Evolutionary conservation across 75 land plant genomes (phyloP), one percentile per base, ranked within the genome.

Genomic region (Isoetes taiwanensis): DNA sequence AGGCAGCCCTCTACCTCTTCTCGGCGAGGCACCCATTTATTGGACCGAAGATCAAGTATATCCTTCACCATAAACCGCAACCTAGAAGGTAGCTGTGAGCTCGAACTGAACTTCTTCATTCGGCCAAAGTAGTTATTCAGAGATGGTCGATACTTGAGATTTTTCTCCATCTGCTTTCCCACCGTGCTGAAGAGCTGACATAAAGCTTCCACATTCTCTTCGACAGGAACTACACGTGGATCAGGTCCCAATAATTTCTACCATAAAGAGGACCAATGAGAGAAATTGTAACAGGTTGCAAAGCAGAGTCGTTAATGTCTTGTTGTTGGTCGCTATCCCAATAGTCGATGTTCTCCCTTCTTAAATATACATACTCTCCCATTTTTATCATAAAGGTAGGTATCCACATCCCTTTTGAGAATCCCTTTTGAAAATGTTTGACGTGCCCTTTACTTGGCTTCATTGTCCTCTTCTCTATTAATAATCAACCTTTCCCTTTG

Each of bases 191-290:
- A 81, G 28, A 91, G 75, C 17, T 83, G 94, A 55, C 89, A 87
- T 53, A 91, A 80, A 2, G 95, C 97, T 64, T 91, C 97, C 23
- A 91, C 88, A 56, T 91, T 91, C 52, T 87, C 94, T 71, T 86
- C 95, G 19, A 60, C 95, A 34, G 97, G 95, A 57, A 70, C 68
- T 43, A 57, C 55, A 46, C 71, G 86, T 26, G 37, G 24, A 57
- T 86, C 87, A 52, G 24, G 54, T 24, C 88, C 94, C 63, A 90
- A 64, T 19, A 90, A 74, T 53, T 64, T 34, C 61, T 59, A 26
- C n/a, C n/a, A n/a, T n/a, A n/a, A n/a, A n/a, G n/a, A n/a, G n/a
- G n/a, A n/a, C n/a, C n/a, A n/a, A n/a, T n/a, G n/a, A n/a, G n/a
- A n/a, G n/a, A n/a, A n/a, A n/a, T n/a, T n/a, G n/a, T n/a, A n/a